These are phyloP conservation scores for Lipomyces lipofer DNA, from an alignment of 805 yeast species.

Conservation along the genomic window DNA sequence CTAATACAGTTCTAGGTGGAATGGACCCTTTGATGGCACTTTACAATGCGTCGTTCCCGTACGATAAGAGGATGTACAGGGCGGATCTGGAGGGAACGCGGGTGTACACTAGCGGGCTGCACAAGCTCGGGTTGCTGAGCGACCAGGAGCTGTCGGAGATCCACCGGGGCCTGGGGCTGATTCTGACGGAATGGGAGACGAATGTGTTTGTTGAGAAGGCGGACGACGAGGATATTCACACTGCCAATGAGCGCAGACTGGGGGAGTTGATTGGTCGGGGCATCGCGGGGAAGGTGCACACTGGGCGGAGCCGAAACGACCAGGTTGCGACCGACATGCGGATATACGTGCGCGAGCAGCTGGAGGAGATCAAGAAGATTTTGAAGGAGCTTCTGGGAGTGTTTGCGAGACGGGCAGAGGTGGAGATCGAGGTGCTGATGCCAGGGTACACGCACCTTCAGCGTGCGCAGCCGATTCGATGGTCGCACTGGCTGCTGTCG, in stretches of 20 bases:
- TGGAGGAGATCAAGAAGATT: slow-evolving; percentile 56
- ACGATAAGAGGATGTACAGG: slow-evolving; percentile 90
- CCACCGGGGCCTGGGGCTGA: slow-evolving; percentile 74
- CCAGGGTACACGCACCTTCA: slow-evolving; percentile 99
- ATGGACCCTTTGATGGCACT: slow-evolving; percentile 97
- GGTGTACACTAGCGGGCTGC: slow-evolving; percentile 85
- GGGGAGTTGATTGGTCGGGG: slow-evolving; percentile 94
- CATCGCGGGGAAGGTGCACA: slow-evolving; percentile 96
- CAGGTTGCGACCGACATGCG: slow-evolving; percentile 99
- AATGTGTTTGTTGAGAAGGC: slow-evolving; percentile 69
- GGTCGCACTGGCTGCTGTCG: slow-evolving; percentile 96
- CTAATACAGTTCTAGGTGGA: slow-evolving; percentile 44
- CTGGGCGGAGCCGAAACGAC: slow-evolving; percentile 98
- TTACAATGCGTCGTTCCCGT: slow-evolving; percentile 95
- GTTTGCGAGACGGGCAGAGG: slow-evolving; percentile 71
- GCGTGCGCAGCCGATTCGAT: slow-evolving; percentile 99
- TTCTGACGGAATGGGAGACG: slow-evolving; percentile 79
- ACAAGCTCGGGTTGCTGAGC: slow-evolving; percentile 73
- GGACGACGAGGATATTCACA: slow-evolving; percentile 97
- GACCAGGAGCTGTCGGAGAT: slow-evolving; percentile 73
- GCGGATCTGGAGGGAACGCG: slow-evolving; percentile 94
- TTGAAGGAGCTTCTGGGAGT: slow-evolving; percentile 52
- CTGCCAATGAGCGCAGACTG: slow-evolving; percentile 96
- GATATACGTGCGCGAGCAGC: slow-evolving; percentile 79
- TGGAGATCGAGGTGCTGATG: slow-evolving; percentile 90